These are phyloP conservation scores for Amorphotheca resinae DNA, from an alignment of 495 filamentous ascomycete species.

Conservation along the genomic window DNA sequence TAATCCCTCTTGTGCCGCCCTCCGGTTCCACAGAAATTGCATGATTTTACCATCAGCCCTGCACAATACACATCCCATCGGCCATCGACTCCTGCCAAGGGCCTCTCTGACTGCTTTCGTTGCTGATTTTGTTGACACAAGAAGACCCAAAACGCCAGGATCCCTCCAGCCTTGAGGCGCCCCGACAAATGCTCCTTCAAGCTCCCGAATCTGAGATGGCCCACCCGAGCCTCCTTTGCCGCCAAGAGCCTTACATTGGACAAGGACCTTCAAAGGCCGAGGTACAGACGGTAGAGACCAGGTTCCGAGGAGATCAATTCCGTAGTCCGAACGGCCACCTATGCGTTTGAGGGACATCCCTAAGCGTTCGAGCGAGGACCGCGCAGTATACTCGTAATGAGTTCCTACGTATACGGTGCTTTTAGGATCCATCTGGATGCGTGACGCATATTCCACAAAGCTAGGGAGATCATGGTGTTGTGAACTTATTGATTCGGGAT, in stretches of 20 bases:
- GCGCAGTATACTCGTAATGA: slow-evolving; percentile 60
- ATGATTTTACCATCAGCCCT: slow-evolving; percentile 35
- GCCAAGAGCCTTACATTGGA: slow-evolving; percentile 70
- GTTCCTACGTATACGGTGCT: slow-evolving; percentile 53
- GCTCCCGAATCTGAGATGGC: slow-evolving; percentile 64
- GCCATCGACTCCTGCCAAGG: slow-evolving; percentile 49
- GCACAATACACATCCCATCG: slow-evolving; percentile 47
- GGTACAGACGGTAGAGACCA: slow-evolving; percentile 51
- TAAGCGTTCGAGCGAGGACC: slow-evolving; percentile 43
- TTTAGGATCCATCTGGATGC: slow-evolving; percentile 34
- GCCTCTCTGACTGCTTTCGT: slow-evolving; percentile 50
- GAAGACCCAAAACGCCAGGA: slow-evolving; percentile 45
- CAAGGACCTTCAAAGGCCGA: slow-evolving; percentile 46
- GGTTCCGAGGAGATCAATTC: slow-evolving; percentile 73
- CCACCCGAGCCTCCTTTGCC: slow-evolving; percentile 38
- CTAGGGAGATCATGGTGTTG: slow-evolving; percentile 55
- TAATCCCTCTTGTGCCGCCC: slow-evolving; percentile 50
- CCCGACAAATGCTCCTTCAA: slow-evolving; percentile 67
- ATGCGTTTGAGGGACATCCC: slow-evolving; percentile 58
- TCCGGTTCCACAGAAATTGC: slow-evolving; percentile 61
- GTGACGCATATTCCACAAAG: slow-evolving; percentile 59
- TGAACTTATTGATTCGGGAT: slow-evolving; percentile 31
- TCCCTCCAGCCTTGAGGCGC: slow-evolving; percentile 58
- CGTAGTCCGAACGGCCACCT: slow-evolving; percentile 62
- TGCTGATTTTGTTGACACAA: slow-evolving; percentile 38